These are phyloP conservation scores for Salvia miltiorrhiza DNA, from an alignment of 257 asterid genomes.

Conservation along the genomic window DNA sequence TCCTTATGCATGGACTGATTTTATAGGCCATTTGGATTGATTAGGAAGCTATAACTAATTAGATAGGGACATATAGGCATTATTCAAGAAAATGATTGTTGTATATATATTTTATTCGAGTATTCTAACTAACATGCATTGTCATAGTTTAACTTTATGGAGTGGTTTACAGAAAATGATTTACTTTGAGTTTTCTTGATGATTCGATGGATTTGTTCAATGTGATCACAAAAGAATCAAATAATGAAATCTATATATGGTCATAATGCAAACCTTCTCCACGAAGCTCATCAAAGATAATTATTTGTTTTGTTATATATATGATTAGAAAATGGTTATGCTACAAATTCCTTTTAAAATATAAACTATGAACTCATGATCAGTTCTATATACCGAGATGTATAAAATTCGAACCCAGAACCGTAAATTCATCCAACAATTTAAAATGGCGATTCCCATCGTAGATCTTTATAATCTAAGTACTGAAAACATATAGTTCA, in stretches of 20 bases:
- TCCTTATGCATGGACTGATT: conserved; percentile 9
- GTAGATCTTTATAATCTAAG: too few relatives aligned
- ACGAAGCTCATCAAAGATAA: background rate
- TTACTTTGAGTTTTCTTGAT: background rate
- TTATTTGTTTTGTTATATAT: background rate
- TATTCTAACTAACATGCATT: conserved; percentile 14
- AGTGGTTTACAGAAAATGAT: conserved; percentile 18
- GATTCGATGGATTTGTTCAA: background rate
- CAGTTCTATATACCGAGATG: too few relatives aligned
- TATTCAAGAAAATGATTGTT: background rate
- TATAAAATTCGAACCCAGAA: too few relatives aligned
- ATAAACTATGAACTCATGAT: too few relatives aligned
- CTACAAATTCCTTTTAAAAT: too few relatives aligned
- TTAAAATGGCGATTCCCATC: too few relatives aligned
- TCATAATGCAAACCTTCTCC: conserved; percentile 2
- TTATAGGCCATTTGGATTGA: conserved; percentile 20
- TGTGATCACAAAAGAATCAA: background rate
- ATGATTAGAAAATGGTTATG: too few relatives aligned
- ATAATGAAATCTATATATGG: background rate
- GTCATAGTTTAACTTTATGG: background rate
- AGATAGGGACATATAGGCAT: background rate
- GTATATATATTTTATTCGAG: background rate
- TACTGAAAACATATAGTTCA: too few relatives aligned
- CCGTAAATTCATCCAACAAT: too few relatives aligned
- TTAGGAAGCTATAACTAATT: background rate